Base-by-base conservation (phyloP, 176 grass and related monocot genomes). In the Zoysia pacifica region DNA sequence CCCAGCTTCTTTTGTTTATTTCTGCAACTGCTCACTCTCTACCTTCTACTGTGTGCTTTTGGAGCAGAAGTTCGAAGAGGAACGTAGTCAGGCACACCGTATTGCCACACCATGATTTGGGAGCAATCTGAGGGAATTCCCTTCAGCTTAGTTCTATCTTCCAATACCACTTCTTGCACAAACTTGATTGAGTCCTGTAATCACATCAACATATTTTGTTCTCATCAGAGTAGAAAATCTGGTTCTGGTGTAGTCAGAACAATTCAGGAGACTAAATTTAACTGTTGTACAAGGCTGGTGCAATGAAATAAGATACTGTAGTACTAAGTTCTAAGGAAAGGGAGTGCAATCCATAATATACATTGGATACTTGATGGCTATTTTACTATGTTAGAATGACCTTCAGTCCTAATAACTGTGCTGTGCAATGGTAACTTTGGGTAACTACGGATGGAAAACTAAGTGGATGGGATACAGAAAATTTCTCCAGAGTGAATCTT, bases 141-240 rank as follows among this genome's bases (percentile, higher is more conserved):
- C 81, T 97, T 97, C 77, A 97, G 55, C 77, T 97, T 97, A 2
- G 78, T 63, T 51, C 85, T 74, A 78, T 97, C 94, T 71, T 97
- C 94, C 28, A 93, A 64, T 7, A 97, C 84, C 82, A 97, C 86
- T 69, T 97, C 94, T 76, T 97, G 86, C 84, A 97, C 91, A 86
- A 93, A 97, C 67, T 91, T 97, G 82, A 97, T 85, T 28, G 94
- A 97, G 47, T 97, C 94, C 94, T 97, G 86, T 48, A 87, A 73
- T 65, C 73, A 74, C 36, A 76, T 37, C 70, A 65, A 42, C 2
- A 79, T 39, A 0, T 63, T 37, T 18, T 35, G 12, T 42, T 28
- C 3, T 55, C 62, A 42, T 48, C 6, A 58, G 63, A 70, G 16
- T n/a, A 72, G 11, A 8, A 72, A 46, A 56, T 58, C 49, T 12